Base-by-base conservation (phyloP, 2,329 filamentous ascomycete species). In the Phyllosticta citrichinensis region DNA sequence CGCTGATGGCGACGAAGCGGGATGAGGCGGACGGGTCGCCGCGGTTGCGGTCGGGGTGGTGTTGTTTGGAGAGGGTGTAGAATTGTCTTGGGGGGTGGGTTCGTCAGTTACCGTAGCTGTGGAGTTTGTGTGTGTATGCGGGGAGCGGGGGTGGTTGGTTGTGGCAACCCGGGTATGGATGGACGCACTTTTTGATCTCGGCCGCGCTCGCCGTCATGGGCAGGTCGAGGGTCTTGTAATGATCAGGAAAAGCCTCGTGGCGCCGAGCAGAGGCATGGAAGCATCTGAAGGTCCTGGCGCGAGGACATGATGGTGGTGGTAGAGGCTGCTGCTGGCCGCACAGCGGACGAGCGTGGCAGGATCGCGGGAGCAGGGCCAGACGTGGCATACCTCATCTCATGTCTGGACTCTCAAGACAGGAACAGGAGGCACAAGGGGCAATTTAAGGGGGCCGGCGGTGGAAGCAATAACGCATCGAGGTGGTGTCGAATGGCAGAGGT, bases 21-120 rank as follows among this genome's bases (percentile, higher is more conserved):
- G 83, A 77, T 3, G 86, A 80, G 64, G 92, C 88, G 62, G 77
- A 71, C 4, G 89, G 87, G 74, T 96, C 87, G 67, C 82, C 71
- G 63, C 82, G 89, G 79, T 97, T 95, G 71, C 86, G 85, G 80
- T 99, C 94, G 0, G 94, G 94, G 75, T 99, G 94, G 81, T 96
- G 87, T 59, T 82, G 78, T 76, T 97, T 96, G 70, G 91, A 96
- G 72, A 97, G 88, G 63, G 82, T 76, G 81, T 97, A 97, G 83
- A 97, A 99, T 72, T 84, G 76, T 66, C 77, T 79, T 56, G 56
- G 64, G 56, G 27, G 8, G 24, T 19, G 33, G 17, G 33, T 54
- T 20, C n/a, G n/a, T n/a, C n/a, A n/a, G n/a, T n/a, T n/a, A n/a
- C n/a, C n/a, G n/a, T n/a, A 19, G 61, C 53, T 24, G 63, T 55